A percentile compares a stretch with the other conserved stretches of the same genome.
Conservation (phyloP, 495 filamentous ascomycete genomes). For the Wilcoxina mikolae region DNA sequence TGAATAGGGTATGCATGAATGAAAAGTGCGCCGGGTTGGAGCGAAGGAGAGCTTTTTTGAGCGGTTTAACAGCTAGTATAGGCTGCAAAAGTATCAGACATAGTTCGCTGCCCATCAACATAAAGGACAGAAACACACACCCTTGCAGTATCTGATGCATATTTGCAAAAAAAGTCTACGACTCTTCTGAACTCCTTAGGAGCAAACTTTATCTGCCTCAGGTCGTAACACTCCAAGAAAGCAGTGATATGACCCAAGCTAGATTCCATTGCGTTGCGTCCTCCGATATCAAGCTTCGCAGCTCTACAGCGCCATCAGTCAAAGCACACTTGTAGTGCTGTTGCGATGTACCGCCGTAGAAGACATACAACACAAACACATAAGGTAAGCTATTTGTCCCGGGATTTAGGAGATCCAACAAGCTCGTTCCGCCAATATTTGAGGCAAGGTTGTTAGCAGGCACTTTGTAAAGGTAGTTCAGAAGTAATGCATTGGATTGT, state of each 20-base stretch:
- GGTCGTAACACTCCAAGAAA: conserved; percentile 23
- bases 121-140: conserved; percentile 10
- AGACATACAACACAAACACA: conserved; percentile 27
- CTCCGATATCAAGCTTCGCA: conserved; percentile 16
- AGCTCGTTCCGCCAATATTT: conserved; percentile 15
- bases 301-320: neutral
- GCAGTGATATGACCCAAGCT: conserved; percentile 17
- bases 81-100: conserved; percentile 12
- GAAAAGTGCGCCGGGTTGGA: conserved; percentile 24
- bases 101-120: neutral
- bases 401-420: conserved; percentile 24
- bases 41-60: conserved; percentile 28
- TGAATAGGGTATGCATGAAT: conserved; percentile 25
- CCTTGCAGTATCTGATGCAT: conserved; percentile 20
- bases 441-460: conserved; percentile 19
- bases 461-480: conserved; percentile 22
- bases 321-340: neutral
- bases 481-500: conserved; percentile 17
- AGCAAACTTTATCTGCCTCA: conserved; percentile 20
- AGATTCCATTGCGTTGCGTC: conserved; percentile 16
- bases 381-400: conserved; percentile 23
- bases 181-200: conserved; percentile 25
- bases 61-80: conserved; percentile 22
- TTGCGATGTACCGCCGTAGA: neutral
- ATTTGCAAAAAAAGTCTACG: conserved; percentile 22